Percentiles rank a stretch among this genome's conserved stretches.
Conservation (phyloP, 2,329 filamentous ascomycete genomes). For the Aspergillus spinulosporus region DNA sequence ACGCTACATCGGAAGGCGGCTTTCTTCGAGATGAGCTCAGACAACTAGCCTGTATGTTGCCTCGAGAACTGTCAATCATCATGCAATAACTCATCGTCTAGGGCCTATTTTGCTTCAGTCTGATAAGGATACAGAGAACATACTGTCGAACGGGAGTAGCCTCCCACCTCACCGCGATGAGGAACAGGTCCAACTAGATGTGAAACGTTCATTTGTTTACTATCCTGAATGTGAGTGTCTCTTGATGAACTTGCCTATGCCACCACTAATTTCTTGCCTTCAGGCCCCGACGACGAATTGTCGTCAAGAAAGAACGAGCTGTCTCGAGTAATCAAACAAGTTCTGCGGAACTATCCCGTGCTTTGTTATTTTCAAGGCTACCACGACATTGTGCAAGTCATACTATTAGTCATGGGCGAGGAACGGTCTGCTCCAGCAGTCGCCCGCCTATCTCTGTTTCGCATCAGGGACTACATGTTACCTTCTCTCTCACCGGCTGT, state of each 20-base stretch:
- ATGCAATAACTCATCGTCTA: conserved; percentile 27
- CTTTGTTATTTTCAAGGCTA: conserved; percentile 98
- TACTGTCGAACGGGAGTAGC: conserved; percentile 54
- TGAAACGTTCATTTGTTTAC: conserved; percentile 95
- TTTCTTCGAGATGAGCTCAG: conserved; percentile 68
- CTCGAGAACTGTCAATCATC: not conserved
- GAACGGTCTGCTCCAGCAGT: conserved; percentile 63
- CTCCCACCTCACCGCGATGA: conserved; percentile 81
- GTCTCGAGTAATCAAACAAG: conserved; percentile 74
- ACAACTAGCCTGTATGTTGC: conserved; percentile 71
- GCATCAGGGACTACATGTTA: conserved; percentile 97
- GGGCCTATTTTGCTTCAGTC: conserved; percentile 54
- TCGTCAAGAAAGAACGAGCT: conserved; percentile 72
- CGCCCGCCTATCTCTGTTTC: conserved; percentile 79
- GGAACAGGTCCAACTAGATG: conserved; percentile 86
- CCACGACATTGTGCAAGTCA: conserved; percentile 96
- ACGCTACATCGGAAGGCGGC: conserved; percentile 66
- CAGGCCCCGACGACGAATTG: conserved; percentile 70
- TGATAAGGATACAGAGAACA: conserved; percentile 22
- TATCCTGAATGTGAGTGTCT: conserved; percentile 72
- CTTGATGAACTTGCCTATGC: not conserved
- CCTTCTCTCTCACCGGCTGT: conserved; percentile 79
- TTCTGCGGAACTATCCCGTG: conserved; percentile 76
- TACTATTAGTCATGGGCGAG: conserved; percentile 78
- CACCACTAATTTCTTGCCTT: conserved; percentile 1